Evolutionary conservation across 1,284 basidiomycete species (phyloP).

Genomic region (Abortiporus biennis): DNA sequence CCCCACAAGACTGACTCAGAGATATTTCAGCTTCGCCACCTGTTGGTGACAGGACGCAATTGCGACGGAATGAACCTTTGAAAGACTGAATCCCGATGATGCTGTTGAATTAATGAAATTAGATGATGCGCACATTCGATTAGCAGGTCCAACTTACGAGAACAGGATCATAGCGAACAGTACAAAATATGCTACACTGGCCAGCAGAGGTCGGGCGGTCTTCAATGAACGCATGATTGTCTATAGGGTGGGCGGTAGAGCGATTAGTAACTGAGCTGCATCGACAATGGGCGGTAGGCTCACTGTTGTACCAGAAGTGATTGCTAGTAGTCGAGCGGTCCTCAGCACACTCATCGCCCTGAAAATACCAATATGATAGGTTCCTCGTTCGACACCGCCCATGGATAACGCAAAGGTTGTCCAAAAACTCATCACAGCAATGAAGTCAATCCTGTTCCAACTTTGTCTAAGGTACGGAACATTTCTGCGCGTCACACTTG

Average conservation of each 20-base stretch:
- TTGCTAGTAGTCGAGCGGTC: slow-evolving; percentile 77
- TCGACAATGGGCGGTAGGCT: slow-evolving; percentile 21
- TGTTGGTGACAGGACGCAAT: slow-evolving; percentile 47
- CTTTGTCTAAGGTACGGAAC: slow-evolving; percentile 89
- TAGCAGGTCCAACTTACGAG: slow-evolving; percentile 45
- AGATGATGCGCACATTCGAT: slow-evolving; percentile 1
- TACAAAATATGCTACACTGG: slow-evolving; percentile 88
- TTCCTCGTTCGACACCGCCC: slow-evolving; percentile 57
- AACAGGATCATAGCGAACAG: slow-evolving; percentile 88
- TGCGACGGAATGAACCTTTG: slow-evolving; percentile 73
- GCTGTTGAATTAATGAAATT: slow-evolving; percentile 6
- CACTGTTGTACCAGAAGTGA: slow-evolving; percentile 90
- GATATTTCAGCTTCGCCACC: slow-evolving; percentile 43
- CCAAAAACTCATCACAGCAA: slow-evolving; percentile 85
- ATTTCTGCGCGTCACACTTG: slow-evolving; percentile 51
- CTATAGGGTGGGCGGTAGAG: slow-evolving; percentile 27
- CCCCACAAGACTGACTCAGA: slow-evolving; percentile 70
- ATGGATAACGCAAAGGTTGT: slow-evolving; percentile 69
- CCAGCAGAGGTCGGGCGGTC: slow-evolving; percentile 81
- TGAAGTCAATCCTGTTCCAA: slow-evolving; percentile 89
- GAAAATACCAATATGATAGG: slow-evolving; percentile 81
- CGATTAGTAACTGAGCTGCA: slow-evolving; percentile 1
- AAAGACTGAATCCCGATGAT: slow-evolving; percentile 92
- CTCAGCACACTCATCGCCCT: slow-evolving; percentile 87
- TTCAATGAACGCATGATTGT: slow-evolving; percentile 95